A percentile compares a stretch with the other conserved stretches of the same genome.
phyloP scores from a whole-genome alignment of 2,329 filamentous ascomycete species.

The Lecanoromycetidae sp. region DNA sequence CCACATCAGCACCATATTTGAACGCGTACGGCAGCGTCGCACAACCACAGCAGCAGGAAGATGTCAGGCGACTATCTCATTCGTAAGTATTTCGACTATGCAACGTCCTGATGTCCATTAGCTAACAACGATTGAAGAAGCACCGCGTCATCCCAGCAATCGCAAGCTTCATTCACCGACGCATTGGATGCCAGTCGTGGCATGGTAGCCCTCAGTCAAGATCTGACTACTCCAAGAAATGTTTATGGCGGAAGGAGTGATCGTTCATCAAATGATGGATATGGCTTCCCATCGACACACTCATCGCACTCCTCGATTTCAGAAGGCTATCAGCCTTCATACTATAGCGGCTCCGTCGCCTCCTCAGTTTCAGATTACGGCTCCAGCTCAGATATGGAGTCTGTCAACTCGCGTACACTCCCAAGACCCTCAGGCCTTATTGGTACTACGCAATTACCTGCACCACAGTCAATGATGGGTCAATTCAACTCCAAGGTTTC shows the following conservation, averaged over 20 bases:
- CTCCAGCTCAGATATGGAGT: conserved; percentile 78
- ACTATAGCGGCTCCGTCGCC: conserved; percentile 75
- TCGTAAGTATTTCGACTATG: conserved; percentile 32
- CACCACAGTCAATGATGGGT: conserved; percentile 91
- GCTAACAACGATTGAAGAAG: conserved; percentile 43
- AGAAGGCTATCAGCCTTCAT: conserved; percentile 74
- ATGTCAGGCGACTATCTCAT: conserved; percentile 18
- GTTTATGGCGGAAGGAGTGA: conserved; percentile 63
- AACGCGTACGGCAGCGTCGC: conserved; percentile 53
- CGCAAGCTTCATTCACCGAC: conserved; percentile 63
- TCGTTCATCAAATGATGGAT: conserved; percentile 63
- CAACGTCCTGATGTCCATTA: conserved; percentile 53
- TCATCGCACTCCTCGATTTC: conserved; percentile 86
- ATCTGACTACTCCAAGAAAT: conserved; percentile 75
- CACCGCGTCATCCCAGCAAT: conserved; percentile 45
- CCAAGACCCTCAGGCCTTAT: conserved; percentile 61
- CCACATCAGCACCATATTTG: conserved; percentile 61
- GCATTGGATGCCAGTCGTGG: conserved; percentile 85
- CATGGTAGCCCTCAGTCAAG: conserved; percentile 92
- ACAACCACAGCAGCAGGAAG: conserved; percentile 30
- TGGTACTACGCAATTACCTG: conserved; percentile 56
- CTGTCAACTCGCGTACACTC: conserved; percentile 66
- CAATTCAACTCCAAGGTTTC: conserved; percentile 96
- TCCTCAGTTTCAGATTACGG: conserved; percentile 87
- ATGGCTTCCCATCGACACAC: conserved; percentile 77